phyloP scores from a whole-genome alignment of 371 early-diverging fungal species.

The Basidiobolus meristosporus region DNA sequence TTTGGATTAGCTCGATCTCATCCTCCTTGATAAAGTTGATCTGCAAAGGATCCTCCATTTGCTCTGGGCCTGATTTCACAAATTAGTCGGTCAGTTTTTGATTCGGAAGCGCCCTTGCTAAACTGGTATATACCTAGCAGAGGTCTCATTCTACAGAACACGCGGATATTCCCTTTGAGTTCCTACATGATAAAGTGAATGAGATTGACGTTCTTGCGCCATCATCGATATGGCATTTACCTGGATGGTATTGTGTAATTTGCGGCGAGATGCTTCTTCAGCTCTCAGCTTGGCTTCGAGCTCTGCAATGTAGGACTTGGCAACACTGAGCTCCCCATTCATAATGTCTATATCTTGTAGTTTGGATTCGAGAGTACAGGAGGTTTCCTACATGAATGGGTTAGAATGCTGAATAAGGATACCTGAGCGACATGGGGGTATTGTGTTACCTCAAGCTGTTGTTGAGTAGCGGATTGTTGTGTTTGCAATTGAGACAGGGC shows the following conservation, averaged over 20 bases:
- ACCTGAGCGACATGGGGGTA: no score
- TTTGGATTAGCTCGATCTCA: constrained; percentile 26
- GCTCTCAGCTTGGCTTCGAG: constrained; percentile 44
- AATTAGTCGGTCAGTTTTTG: no score
- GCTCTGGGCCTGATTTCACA: no score
- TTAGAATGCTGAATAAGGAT: no score
- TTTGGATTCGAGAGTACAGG: constrained; percentile 15
- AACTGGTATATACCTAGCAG: constrained; percentile 10
- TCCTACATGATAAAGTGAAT: constrained; percentile 16
- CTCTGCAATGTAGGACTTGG: constrained; percentile 12
- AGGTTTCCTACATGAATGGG: constrained; percentile 10
- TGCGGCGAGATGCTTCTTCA: constrained; percentile 59
- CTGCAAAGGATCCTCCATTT: no score
- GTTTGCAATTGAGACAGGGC: constrained; percentile 13
- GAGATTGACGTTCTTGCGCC: no score
- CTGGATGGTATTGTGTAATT: constrained; percentile 79
- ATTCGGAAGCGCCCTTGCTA: no score
- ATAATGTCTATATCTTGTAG: constrained; percentile 23
- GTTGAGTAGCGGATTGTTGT: not conserved
- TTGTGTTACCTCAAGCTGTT: constrained; percentile 4
- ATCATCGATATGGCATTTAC: no score
- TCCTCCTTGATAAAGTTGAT: no score
- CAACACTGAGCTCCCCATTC: constrained; percentile 12
- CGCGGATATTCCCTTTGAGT: constrained; percentile 94
- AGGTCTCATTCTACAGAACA: constrained; percentile 92